A percentile compares a stretch with the other conserved stretches of the same genome.
These are phyloP conservation scores for Phialocephala subalpina DNA, from an alignment of 2,329 filamentous ascomycete species.

Conservation along the genomic window DNA sequence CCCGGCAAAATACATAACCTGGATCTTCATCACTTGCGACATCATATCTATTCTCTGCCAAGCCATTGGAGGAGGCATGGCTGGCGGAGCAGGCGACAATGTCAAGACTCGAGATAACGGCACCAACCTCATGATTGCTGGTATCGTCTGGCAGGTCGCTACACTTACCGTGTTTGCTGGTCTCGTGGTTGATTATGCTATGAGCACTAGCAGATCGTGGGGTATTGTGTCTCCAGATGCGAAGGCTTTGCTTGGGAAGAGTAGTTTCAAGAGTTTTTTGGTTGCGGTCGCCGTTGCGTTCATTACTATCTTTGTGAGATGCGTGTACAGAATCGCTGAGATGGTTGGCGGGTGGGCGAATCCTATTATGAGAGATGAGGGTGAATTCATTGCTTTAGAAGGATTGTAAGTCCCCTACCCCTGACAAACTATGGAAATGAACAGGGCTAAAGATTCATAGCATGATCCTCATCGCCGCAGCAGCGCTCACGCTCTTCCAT, in stretches of 20 bases:
- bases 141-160: conserved; percentile 49
- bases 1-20: conserved; percentile 53
- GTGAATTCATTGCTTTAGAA: conserved; percentile 66
- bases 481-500: conserved; percentile 55
- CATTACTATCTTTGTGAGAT: conserved; percentile 33
- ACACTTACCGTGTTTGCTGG: conserved; percentile 48
- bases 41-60: conserved; percentile 64
- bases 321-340: conserved; percentile 55
- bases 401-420: conserved; percentile 49
- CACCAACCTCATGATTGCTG: conserved; percentile 48
- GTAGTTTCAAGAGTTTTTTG: conserved; percentile 32
- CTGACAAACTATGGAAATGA: too few relatives aligned
- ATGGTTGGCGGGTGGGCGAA: conserved; percentile 72
- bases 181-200: conserved; percentile 58
- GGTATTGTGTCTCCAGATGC: conserved; percentile 24
- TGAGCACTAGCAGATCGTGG: conserved; percentile 42
- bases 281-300: conserved; percentile 28
- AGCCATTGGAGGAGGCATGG: conserved; percentile 64
- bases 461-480: conserved; percentile 57
- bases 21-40: conserved; percentile 67
- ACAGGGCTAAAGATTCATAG: conserved; percentile 15
- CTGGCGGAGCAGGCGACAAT: conserved; percentile 40
- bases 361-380: conserved; percentile 68
- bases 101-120: conserved; percentile 24
- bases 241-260: conserved; percentile 18